Conservation (phyloP, 805 yeast species). For the Ogataea neopini region DNA sequence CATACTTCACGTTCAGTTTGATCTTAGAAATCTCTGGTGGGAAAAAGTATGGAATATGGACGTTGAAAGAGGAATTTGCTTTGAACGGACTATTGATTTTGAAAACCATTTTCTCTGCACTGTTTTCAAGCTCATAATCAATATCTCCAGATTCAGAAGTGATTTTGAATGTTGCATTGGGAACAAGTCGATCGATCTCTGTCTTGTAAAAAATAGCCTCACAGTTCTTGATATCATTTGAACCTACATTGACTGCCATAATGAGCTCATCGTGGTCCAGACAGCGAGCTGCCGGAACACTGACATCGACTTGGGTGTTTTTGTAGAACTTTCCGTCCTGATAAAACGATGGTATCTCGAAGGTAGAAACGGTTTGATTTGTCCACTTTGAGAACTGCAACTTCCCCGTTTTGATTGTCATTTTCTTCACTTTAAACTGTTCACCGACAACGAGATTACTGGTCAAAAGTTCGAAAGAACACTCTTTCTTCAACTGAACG, state of each 20-base stretch:
- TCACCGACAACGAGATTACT: conserved; percentile 25
- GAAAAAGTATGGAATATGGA: conserved; percentile 36
- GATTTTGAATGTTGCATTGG: conserved; percentile 19
- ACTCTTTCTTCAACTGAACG: conserved; percentile 10
- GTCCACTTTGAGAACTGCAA: conserved; percentile 21
- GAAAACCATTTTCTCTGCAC: conserved; percentile 21
- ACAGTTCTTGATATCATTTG: conserved; percentile 16
- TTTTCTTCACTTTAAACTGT: conserved; percentile 18
- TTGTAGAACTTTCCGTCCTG: conserved; percentile 7
- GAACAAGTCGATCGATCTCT: conserved; percentile 31
- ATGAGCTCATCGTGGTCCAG: conserved; percentile 32
- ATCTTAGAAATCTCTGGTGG: conserved; percentile 38
- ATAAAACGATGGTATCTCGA: conserved; percentile 22
- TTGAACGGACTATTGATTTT: conserved; percentile 10
- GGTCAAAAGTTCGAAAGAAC: conserved; percentile 20
- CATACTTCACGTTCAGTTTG: conserved; percentile 23
- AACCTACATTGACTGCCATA: conserved; percentile 24
- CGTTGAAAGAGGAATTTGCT: conserved; percentile 10
- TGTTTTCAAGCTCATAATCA: conserved; percentile 18
- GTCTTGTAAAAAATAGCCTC: conserved; percentile 28
- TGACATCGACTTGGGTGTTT: conserved; percentile 25
- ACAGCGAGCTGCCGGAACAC: conserved; percentile 26
- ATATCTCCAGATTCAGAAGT: conserved; percentile 10
- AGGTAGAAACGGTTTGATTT: conserved; percentile 14
- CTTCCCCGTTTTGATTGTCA: conserved; percentile 26